Base-by-base conservation (phyloP, 1,284 basidiomycete species). In the Cryptococcus sp. region DNA sequence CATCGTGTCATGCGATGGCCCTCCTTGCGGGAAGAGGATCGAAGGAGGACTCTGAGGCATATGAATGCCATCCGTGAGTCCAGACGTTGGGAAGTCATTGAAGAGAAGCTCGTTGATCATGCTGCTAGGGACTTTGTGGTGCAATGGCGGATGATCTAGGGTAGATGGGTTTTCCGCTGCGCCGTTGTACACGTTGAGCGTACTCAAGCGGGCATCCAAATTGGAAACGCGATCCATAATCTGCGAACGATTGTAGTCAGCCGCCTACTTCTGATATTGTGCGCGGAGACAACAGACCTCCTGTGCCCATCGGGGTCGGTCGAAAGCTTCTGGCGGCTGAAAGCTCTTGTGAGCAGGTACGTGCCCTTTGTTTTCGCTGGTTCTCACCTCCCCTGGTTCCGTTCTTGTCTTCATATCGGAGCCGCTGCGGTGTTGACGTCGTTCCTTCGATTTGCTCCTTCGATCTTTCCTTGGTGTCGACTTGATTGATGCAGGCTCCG, bases 301-400 rank as follows among this genome's bases (percentile, higher is more conserved):
- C 55, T 65, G 61, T 1, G 66, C 73, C 74, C 74, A 76, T 2
- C 55, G 52, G 3, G 73, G 73, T 1, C 69, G 57, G 8, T 30
- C 57, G 27, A 50, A 45, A 4, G 23, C 52, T 38, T 46, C 25
- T 7, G 20, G 16, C 17, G 38, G 10, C 3, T 49, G n/a, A 3
- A 52, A 46, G 13, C 42, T 53, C 47, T 51, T 11, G 46, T n/a
- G 43, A 5, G 30, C 30, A 35, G 13, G 30, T 35, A 35, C 10
- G 10, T 35, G 2, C 8, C 30, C 10, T 10, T 13, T 35, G 5
- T 35, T 10, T 5, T 35, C 30, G 30, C 30, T 35, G 30, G 8
- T n/a, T 27, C 53, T 25, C 47, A 54, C 55, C 49, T 55, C 53
- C 8, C 4, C 13, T 13, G 2, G 30, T 35, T 35, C 30, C 5